These are phyloP conservation scores for Candida sojae DNA, from an alignment of 1,139 yeast species.

Conservation along the genomic window DNA sequence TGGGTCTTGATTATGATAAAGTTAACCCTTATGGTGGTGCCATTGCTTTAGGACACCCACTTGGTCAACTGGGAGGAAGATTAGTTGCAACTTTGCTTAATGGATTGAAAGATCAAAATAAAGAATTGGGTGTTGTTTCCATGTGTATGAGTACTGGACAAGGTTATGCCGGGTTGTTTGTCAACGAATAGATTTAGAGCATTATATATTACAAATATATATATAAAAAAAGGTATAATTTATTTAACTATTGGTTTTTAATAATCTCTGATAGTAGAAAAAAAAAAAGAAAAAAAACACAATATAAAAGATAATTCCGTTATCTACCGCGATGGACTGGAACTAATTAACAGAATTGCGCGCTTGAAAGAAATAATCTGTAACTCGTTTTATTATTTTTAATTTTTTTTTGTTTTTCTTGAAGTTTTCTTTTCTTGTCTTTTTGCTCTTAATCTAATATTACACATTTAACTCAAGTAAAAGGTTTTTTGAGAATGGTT, in stretches of 20 bases:
- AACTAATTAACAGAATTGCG: no score
- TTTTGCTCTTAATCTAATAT: neutral
- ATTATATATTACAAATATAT: no score
- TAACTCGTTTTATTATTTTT: neutral
- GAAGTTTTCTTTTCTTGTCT: neutral
- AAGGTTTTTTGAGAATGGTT: conserved; percentile 29
- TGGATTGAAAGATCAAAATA: conserved; percentile 28
- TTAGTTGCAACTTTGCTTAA: conserved; percentile 35
- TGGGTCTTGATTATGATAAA: conserved; percentile 31
- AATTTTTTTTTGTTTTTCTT: neutral
- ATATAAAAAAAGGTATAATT: no score
- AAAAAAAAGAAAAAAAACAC: no score
- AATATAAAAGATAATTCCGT: no score
- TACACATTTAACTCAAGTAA: neutral
- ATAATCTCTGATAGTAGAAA: no score
- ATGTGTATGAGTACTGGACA: conserved; percentile 49
- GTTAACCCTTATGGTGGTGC: conserved; percentile 47
- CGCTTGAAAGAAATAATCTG: no score
- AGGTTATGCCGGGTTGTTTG: conserved; percentile 42
- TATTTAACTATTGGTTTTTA: no score
- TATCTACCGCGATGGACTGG: no score
- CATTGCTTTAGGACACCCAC: conserved; percentile 45
- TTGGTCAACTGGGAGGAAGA: conserved; percentile 44
- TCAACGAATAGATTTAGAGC: conserved; percentile 21
- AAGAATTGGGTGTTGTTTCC: conserved; percentile 37